Conservation (phyloP, 306 rosid species). For the Castanea sativa region DNA sequence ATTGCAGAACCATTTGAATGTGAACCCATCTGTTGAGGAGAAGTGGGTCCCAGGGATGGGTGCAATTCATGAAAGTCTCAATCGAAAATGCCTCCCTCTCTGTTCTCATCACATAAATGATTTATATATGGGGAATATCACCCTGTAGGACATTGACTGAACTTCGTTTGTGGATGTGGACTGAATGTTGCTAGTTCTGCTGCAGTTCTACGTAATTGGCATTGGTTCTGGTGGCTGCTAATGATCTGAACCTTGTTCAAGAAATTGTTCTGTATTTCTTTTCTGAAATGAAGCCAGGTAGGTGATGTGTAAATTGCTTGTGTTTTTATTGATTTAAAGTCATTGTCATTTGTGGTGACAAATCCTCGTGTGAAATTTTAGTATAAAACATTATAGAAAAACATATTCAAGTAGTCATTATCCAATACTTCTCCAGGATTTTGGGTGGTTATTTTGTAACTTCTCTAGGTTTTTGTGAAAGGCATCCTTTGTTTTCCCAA, state of each 20-base stretch:
- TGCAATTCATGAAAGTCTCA: conserved; percentile 61
- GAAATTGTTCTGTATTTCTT: neutral
- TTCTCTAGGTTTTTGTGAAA: neutral
- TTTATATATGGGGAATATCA: conserved; percentile 66
- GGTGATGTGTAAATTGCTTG: neutral
- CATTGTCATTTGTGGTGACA: neutral
- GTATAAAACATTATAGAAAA: neutral
- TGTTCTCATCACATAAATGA: conserved; percentile 69
- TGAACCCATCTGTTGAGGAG: conserved; percentile 44
- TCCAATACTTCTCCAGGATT: too few relatives aligned
- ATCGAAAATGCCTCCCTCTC: conserved; percentile 71
- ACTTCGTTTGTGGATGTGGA: conserved; percentile 47
- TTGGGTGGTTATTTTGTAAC: neutral
- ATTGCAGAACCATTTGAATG: conserved; percentile 43
- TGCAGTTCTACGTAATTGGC: neutral
- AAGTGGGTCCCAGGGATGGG: conserved; percentile 76
- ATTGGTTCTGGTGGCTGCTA: neutral
- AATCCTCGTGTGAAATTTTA: neutral
- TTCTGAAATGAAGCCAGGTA: neutral
- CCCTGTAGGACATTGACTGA: conserved; percentile 75
- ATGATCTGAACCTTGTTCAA: neutral
- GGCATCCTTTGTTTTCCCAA: neutral
- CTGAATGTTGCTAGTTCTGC: conserved; percentile 24
- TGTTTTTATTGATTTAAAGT: neutral
- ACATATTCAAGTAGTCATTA: neutral